Evolutionary conservation across 129 eudicot species (phyloP).

Genomic region (Solidago caesia): DNA sequence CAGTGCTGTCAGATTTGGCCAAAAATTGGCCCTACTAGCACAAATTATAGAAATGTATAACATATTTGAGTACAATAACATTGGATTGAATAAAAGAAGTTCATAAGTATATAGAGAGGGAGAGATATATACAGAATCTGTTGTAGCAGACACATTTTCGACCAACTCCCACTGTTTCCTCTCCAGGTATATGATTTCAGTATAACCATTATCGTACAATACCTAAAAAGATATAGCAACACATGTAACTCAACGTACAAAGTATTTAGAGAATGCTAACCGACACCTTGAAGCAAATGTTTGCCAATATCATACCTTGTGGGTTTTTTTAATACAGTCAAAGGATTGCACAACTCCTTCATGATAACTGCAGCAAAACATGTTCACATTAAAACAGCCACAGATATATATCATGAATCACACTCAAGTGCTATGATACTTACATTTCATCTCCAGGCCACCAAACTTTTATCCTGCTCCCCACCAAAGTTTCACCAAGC

Average conservation of each 20-base stretch:
- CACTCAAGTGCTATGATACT: slow-evolving; percentile 23
- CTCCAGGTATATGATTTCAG: slow-evolving; percentile 24
- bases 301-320: slow-evolving; percentile 26
- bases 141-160: slow-evolving; percentile 27
- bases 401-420: slow-evolving; percentile 6
- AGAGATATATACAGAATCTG: slow-evolving; percentile 22
- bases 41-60: not conserved
- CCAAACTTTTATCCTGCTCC: slow-evolving; percentile 61
- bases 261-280: not conserved
- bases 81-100: not conserved
- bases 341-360: slow-evolving; percentile 27
- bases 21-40: not conserved
- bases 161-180: slow-evolving; percentile 31
- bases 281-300: not conserved
- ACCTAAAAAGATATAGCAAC: slow-evolving; percentile 30
- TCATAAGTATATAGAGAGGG: not conserved
- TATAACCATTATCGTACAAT: slow-evolving; percentile 28
- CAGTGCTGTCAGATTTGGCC: not conserved
- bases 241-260: not conserved
- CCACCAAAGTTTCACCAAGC: slow-evolving; percentile 46
- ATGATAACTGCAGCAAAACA: slow-evolving; percentile 26
- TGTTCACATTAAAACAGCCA: not conserved
- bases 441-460: slow-evolving; percentile 54
- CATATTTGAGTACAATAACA: not conserved
- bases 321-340: slow-evolving; percentile 13